Base-by-base conservation (phyloP, 768 basidiomycete species). In the Trametes punicea region DNA sequence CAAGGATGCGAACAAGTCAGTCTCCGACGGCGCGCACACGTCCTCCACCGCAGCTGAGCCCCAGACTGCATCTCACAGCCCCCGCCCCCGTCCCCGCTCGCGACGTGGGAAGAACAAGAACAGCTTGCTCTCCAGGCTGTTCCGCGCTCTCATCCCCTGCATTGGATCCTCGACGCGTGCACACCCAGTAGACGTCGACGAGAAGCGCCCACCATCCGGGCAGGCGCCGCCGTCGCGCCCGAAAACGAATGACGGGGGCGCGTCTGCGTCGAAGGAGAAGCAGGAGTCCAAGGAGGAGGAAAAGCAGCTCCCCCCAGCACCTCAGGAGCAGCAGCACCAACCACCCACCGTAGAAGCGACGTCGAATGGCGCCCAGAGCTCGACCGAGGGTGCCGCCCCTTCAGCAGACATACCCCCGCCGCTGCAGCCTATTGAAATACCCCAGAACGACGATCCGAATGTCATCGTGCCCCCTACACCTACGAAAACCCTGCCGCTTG, bases 141-240 rank as follows among this genome's bases (percentile, higher is more conserved):
- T 88, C 48, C 80, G 75, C 59, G 76, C 79, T 57, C 76, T 89
- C 50, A 76, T 88, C 46, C 88, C 87, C 30, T 90, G 88, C 57
- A 71, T 86, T 44, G 75, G 79, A n/a, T 75, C 82, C 20, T 80
- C 77, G 18, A 65, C 72, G 36, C 72, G 72, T 56, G 63, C 77
- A n/a, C 80, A 81, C 46, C 79, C 83, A 38, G 64, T 75, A 53
- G 76, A 76, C 61, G 46, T 69, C 30, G 62, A 64, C 25, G 67
- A 65, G 26, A 31, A 64, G 48, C 56, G 62, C 55, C 30, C 64
- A 23, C 25, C 5, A 10, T 5, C 34, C n/a, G 48, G 11, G 33
- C 40, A 55, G 26, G 48, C 47, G 40, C 51, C 40, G 29, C 46
- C 51, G 15, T 29, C 53, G 21, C 34, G 49, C 11, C 62, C 67